Evolutionary conservation across 1,284 basidiomycete genomes (phyloP).

Genomic region (Termitomyces sp.): DNA sequence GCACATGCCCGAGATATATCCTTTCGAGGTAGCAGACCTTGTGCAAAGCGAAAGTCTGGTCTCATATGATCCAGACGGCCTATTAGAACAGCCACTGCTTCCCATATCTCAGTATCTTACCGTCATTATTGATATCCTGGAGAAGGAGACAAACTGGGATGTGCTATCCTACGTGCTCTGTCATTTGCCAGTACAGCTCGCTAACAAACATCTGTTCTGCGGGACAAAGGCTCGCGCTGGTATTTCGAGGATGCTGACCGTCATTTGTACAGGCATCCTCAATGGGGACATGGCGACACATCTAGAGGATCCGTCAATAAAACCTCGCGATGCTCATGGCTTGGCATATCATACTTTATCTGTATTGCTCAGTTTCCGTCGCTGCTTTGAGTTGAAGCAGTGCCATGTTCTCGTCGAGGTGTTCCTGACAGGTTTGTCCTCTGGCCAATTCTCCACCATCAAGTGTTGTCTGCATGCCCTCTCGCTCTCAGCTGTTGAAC

Average conservation of each 20-base stretch:
- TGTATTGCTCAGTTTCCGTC: conserved; percentile 85
- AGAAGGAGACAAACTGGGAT: conserved; percentile 87
- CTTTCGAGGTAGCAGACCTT: conserved; percentile 60
- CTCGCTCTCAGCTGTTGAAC: conserved; percentile 85
- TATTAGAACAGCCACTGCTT: conserved; percentile 50
- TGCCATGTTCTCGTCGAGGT: conserved; percentile 79
- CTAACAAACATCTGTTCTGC: conserved; percentile 97
- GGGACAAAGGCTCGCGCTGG: conserved; percentile 74
- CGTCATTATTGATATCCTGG: conserved; percentile 65
- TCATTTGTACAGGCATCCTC: conserved; percentile 70
- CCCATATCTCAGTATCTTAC: conserved; percentile 79
- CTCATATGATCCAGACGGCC: conserved; percentile 67
- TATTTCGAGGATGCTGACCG: conserved; percentile 60
- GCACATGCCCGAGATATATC: conserved; percentile 73
- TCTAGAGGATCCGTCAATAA: conserved; percentile 57
- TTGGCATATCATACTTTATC: conserved; percentile 86
- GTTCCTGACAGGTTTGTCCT: conserved; percentile 74
- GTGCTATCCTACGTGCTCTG: conserved; percentile 89
- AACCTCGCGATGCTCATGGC: conserved; percentile 81
- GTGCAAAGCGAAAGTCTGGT: conserved; percentile 71
- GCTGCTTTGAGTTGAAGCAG: conserved; percentile 69
- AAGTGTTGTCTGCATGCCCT: conserved; percentile 92
- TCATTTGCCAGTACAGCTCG: conserved; percentile 86
- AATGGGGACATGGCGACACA: conserved; percentile 50
- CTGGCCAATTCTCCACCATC: conserved; percentile 74